These are phyloP conservation scores for Casuarina glauca DNA, from an alignment of 306 rosid species.

Conservation along the genomic window DNA sequence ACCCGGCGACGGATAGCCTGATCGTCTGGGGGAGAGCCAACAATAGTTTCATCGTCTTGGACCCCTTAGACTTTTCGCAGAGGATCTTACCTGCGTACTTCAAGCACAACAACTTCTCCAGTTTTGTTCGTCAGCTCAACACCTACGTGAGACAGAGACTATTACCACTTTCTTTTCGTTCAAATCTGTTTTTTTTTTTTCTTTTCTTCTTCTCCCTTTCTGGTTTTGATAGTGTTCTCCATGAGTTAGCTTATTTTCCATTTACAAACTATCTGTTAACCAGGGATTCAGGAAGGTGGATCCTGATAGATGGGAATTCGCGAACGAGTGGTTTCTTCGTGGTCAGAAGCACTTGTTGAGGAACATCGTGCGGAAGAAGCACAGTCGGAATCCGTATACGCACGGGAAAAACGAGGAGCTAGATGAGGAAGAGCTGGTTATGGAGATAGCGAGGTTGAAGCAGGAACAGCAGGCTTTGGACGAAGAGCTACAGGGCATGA, in stretches of 20 bases:
- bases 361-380: constrained; percentile 61
- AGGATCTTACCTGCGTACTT: constrained; percentile 69
- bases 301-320: constrained; percentile 95
- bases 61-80: constrained; percentile 71
- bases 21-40: constrained; percentile 71
- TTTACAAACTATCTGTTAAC: not conserved
- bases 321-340: constrained; percentile 84
- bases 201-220: not conserved
- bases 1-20: constrained; percentile 60
- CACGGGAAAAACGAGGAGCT: constrained; percentile 41
- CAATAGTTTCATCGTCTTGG: constrained; percentile 89
- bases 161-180: not conserved
- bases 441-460: constrained; percentile 68
- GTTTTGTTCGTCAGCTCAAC: constrained; percentile 94
- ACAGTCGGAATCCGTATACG: constrained; percentile 21
- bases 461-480: constrained; percentile 72
- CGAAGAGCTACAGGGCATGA: constrained; percentile 64
- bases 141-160: constrained; percentile 53
- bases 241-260: no score
- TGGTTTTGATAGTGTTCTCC: not conserved
- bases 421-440: constrained; percentile 51
- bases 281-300: constrained; percentile 92
- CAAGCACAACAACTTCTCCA: constrained; percentile 96
- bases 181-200: no score
- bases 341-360: constrained; percentile 72